phyloP scores from a whole-genome alignment of 306 rosid species.

The Medicago ruthenica region DNA sequence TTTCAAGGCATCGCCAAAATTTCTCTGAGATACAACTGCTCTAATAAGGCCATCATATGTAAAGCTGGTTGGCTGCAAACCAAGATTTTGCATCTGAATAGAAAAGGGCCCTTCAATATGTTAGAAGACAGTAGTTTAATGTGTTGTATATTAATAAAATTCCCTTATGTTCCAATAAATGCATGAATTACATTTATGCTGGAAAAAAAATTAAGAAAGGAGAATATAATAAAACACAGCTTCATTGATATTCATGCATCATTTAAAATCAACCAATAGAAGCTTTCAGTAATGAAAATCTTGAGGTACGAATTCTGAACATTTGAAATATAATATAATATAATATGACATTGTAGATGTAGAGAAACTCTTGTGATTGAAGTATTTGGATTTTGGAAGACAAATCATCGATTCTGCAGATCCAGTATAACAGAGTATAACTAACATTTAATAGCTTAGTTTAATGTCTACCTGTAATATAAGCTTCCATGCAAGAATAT shows the following conservation, averaged over 20 bases:
- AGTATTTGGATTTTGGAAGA: constrained; percentile 1
- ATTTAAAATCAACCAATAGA: constrained; percentile 22
- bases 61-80: constrained; percentile 68
- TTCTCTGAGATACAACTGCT: constrained; percentile 60
- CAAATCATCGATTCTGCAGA: constrained; percentile 15
- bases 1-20: constrained; percentile 58
- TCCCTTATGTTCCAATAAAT: constrained; percentile 3
- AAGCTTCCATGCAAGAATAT: constrained; percentile 65
- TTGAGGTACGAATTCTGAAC: constrained; percentile 27
- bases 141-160: constrained; percentile 35
- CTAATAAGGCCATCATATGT: constrained; percentile 68
- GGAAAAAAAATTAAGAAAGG: constrained; percentile 4
- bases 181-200: constrained; percentile 12
- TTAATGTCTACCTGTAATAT: constrained; percentile 61
- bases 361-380: constrained; percentile 21
- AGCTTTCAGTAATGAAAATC: constrained; percentile 38
- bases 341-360: constrained; percentile 3
- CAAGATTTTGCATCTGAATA: constrained; percentile 78
- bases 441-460: constrained; percentile 35
- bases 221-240: not conserved
- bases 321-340: constrained; percentile 22
- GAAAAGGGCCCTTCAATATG: constrained; percentile 45
- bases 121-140: constrained; percentile 45
- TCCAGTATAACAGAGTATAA: constrained; percentile 17
- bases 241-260: constrained; percentile 18